phyloP scores from a whole-genome alignment of 805 yeast species.

The Myxozyma vanderwaltii region DNA sequence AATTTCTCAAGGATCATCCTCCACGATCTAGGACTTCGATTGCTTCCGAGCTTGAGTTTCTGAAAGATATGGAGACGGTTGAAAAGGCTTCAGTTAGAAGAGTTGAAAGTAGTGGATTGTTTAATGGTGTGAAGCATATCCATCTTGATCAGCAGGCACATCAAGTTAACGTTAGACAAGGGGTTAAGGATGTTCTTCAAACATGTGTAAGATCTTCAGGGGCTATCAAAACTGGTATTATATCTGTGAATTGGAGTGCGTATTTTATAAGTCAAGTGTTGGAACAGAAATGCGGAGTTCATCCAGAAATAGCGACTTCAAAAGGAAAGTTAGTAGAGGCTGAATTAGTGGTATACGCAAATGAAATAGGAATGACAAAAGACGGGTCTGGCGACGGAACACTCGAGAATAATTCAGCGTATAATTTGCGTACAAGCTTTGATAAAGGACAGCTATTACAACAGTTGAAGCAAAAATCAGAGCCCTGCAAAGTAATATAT shows the following conservation, averaged over 20 bases:
- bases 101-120: conserved; percentile 28
- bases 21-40: conserved; percentile 4
- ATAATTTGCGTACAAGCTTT: conserved; percentile 17
- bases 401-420: not conserved
- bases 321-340: not conserved
- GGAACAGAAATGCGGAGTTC: not conserved
- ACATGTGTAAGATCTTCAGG: not conserved
- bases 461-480: not conserved
- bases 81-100: conserved; percentile 28
- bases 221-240: conserved; percentile 8
- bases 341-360: conserved; percentile 9
- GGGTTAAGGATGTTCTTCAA: conserved; percentile 12
- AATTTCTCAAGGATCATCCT: not conserved
- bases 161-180: conserved; percentile 14
- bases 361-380: conserved; percentile 19
- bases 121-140: conserved; percentile 19
- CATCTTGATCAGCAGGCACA: conserved; percentile 19
- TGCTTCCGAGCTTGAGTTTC: conserved; percentile 9
- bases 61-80: too few species aligned
- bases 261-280: conserved; percentile 15
- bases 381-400: conserved; percentile 18
- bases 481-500: conserved; percentile 8
- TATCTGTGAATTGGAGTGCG: conserved; percentile 36
- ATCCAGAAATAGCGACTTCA: not conserved
- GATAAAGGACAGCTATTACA: conserved; percentile 27